These are phyloP conservation scores for Ilex aquifolium DNA, from an alignment of 257 asterid species.

Conservation along the genomic window DNA sequence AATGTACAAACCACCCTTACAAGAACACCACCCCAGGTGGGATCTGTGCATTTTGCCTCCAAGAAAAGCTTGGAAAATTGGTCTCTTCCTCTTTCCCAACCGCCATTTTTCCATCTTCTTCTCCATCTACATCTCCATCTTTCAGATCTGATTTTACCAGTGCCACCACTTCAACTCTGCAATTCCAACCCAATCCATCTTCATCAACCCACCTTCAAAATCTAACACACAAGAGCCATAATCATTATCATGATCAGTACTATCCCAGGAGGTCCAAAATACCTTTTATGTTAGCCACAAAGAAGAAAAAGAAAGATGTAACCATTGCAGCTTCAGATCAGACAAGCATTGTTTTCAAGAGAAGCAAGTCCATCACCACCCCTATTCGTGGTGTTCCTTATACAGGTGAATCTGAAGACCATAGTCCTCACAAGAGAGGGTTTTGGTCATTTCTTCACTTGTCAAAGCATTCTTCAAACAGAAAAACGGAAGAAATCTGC, in stretches of 20 bases:
- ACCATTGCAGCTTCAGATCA: constrained; percentile 28
- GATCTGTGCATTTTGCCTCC: constrained; percentile 92
- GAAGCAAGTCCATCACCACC: constrained; percentile 75
- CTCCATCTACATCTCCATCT: constrained; percentile 72
- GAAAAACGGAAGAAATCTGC: constrained; percentile 31
- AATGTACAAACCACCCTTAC: constrained; percentile 77
- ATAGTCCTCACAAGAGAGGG: constrained; percentile 43
- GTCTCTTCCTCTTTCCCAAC: constrained; percentile 84
- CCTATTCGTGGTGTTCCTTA: constrained; percentile 31
- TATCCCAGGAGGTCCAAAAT: constrained; percentile 43
- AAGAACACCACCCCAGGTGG: constrained; percentile 91
- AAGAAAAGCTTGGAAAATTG: constrained; percentile 95
- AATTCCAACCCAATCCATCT: constrained; percentile 14
- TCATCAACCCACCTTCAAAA: constrained; percentile 14
- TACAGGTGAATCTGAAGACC: constrained; percentile 22
- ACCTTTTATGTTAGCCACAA: constrained; percentile 49
- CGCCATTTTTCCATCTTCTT: constrained; percentile 67
- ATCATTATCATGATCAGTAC: constrained; percentile 15
- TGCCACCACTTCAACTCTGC: neutral
- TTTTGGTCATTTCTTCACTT: constrained; percentile 87
- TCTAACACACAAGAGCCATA: neutral
- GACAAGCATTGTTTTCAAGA: constrained; percentile 49
- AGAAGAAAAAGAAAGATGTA: constrained; percentile 46
- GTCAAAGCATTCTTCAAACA: constrained; percentile 39
- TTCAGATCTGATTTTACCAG: constrained; percentile 77